Evolutionary conservation across 1,284 basidiomycete genomes (phyloP).

Genomic region (Cryptococcus jaspeensis): DNA sequence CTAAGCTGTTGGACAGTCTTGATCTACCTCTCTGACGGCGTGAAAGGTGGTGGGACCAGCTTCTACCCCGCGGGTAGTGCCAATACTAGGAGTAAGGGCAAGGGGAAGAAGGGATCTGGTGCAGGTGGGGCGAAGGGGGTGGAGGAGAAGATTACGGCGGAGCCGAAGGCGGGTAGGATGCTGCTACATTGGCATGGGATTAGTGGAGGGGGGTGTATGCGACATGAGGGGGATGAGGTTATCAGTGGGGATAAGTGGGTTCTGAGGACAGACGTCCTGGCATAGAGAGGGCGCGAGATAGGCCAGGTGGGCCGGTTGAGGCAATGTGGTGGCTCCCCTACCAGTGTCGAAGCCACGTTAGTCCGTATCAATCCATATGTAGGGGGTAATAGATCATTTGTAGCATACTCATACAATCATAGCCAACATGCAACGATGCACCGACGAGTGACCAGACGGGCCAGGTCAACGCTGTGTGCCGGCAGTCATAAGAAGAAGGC

Average conservation of each 20-base stretch:
- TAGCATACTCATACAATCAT: too few species aligned
- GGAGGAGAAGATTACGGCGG: conserved; percentile 60
- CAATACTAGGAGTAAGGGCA: conserved; percentile 29
- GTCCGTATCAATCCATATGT: too few species aligned
- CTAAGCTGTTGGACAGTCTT: conserved; percentile 70
- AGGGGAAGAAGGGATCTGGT: background rate
- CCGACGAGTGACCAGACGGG: too few species aligned
- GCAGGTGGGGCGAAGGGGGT: conserved; percentile 6
- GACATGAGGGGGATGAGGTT: conserved; percentile 73
- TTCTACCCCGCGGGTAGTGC: conserved; percentile 58
- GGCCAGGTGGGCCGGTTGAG: too few species aligned
- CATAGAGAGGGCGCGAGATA: conserved; percentile 4
- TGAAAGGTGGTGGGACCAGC: conserved; percentile 73
- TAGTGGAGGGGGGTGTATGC: conserved; percentile 65
- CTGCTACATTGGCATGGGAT: conserved; percentile 75
- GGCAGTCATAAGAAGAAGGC: too few species aligned
- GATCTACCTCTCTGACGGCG: conserved; percentile 71
- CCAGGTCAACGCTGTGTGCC: too few species aligned
- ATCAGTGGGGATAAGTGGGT: conserved; percentile 70
- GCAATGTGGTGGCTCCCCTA: too few species aligned
- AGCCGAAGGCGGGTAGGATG: conserved; percentile 65
- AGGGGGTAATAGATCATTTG: too few species aligned
- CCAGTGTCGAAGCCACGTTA: too few species aligned
- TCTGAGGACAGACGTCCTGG: conserved; percentile 70
- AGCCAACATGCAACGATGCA: too few species aligned